phyloP scores from a whole-genome alignment of 108 stramenopile genomes.

The Heterococcus sp. region DNA sequence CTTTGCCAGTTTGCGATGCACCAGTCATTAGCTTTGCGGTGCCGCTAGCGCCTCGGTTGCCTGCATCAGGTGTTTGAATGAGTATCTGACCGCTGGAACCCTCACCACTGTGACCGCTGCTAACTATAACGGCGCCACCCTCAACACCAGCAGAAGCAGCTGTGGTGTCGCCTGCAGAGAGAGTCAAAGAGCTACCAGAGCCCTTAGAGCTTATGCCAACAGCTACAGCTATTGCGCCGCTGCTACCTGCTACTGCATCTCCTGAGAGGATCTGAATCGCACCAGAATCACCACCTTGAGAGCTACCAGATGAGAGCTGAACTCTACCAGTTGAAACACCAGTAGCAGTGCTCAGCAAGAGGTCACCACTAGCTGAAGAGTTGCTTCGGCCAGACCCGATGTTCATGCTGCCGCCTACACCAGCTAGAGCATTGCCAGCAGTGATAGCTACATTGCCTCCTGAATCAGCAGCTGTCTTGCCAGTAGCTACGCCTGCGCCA shows the following conservation, averaged over 20 bases:
- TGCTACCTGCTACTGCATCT: not conserved
- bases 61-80: conserved; percentile 1
- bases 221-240: not conserved
- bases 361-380: not conserved
- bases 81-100: conserved; percentile 20
- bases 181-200: not conserved
- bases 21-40: conserved; percentile 7
- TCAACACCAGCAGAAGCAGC: not conserved
- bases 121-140: conserved; percentile 15
- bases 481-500: not conserved
- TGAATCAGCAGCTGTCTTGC: not conserved
- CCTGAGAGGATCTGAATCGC: not conserved
- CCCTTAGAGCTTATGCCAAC: not conserved
- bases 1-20: not conserved
- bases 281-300: not conserved
- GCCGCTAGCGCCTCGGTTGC: conserved; percentile 10
- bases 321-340: not conserved
- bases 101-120: conserved; percentile 1
- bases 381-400: conserved; percentile 9
- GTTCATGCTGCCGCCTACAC: not conserved
- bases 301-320: not conserved
- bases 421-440: not conserved
- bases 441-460: conserved; percentile 5
- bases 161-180: not conserved
- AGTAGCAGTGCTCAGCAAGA: not conserved